Evolutionary conservation across 768 basidiomycete species (phyloP).

Genomic region (Leccinum subgranulosum): DNA sequence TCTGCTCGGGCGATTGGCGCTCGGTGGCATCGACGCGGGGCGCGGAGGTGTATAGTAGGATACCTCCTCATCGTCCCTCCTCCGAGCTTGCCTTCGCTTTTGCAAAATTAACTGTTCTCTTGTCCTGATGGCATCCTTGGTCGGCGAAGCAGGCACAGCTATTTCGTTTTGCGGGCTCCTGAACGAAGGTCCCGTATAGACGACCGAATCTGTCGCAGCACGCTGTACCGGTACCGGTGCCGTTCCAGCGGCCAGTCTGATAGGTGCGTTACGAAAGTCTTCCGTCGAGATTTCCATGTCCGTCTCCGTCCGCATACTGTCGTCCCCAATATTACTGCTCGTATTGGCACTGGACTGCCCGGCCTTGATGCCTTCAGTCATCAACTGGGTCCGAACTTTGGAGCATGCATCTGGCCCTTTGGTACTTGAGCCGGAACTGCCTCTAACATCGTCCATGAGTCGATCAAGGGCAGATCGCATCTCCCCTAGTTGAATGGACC

Average conservation of each 20-base stretch:
- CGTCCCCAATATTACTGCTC: slow-evolving; percentile 31
- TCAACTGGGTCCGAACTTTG: slow-evolving; percentile 25
- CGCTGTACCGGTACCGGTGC: slow-evolving; percentile 40
- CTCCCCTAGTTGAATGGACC: slow-evolving; percentile 58
- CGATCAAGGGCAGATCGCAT: slow-evolving; percentile 73
- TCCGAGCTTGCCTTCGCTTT: slow-evolving; percentile 61
- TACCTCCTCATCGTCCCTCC: slow-evolving; percentile 48
- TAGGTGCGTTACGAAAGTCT: slow-evolving; percentile 21
- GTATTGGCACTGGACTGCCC: slow-evolving; percentile 33
- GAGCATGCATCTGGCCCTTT: slow-evolving; percentile 10
- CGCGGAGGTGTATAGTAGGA: slow-evolving; percentile 34
- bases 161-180: slow-evolving; percentile 31
- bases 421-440: slow-evolving; percentile 25
- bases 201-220: slow-evolving; percentile 50
- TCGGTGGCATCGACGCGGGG: slow-evolving; percentile 21
- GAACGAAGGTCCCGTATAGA: slow-evolving; percentile 29
- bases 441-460: slow-evolving; percentile 64
- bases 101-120: slow-evolving; percentile 70
- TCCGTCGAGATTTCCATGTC: slow-evolving; percentile 31
- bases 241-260: slow-evolving; percentile 3
- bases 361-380: slow-evolving; percentile 33
- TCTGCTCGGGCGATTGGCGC: slow-evolving; percentile 48
- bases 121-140: slow-evolving; percentile 63
- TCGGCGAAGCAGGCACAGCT: slow-evolving; percentile 43
- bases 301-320: slow-evolving; percentile 30